A percentile compares a stretch with the other conserved stretches of the same genome.
Evolutionary conservation across 2,329 filamentous ascomycete genomes (phyloP).

Genomic region (Blastomyces silverae): DNA sequence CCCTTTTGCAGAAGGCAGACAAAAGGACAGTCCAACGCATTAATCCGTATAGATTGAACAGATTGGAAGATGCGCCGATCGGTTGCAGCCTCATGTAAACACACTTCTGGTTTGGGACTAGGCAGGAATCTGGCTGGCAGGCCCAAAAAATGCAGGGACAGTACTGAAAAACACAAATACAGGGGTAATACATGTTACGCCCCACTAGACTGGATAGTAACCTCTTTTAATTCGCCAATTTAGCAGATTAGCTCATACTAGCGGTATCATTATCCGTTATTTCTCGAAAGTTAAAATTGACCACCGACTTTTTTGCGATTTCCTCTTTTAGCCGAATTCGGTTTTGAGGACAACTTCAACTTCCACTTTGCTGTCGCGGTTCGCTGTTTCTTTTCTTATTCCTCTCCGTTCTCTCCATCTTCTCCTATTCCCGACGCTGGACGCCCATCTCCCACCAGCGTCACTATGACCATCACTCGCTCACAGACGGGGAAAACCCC

Average conservation of each 20-base stretch:
- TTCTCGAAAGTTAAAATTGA: background rate
- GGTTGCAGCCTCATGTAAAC: no score
- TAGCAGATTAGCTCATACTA: background rate
- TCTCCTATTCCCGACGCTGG: slow-evolving; percentile 1
- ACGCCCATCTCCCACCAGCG: background rate
- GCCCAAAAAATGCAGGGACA: no score
- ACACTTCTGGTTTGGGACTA: no score
- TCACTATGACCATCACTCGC: slow-evolving; percentile 43
- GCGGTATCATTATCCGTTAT: background rate
- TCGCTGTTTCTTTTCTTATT: background rate
- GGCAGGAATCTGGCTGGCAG: no score
- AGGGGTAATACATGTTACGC: no score
- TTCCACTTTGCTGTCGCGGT: background rate
- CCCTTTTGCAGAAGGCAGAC: no score
- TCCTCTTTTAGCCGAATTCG: background rate
- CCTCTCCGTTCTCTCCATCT: background rate
- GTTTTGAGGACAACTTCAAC: slow-evolving; percentile 9
- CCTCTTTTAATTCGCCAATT: no score
- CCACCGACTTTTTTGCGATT: background rate
- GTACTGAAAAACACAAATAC: no score
- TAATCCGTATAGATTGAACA: no score
- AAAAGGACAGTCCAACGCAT: no score
- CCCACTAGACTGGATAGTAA: no score
- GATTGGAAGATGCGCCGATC: no score
- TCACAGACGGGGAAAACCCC: slow-evolving; percentile 49